Evolutionary conservation across 2,329 filamentous ascomycete species (phyloP), one percentile per base, ranked within the genome.

Genomic region (Amylocarpus encephaloides): DNA sequence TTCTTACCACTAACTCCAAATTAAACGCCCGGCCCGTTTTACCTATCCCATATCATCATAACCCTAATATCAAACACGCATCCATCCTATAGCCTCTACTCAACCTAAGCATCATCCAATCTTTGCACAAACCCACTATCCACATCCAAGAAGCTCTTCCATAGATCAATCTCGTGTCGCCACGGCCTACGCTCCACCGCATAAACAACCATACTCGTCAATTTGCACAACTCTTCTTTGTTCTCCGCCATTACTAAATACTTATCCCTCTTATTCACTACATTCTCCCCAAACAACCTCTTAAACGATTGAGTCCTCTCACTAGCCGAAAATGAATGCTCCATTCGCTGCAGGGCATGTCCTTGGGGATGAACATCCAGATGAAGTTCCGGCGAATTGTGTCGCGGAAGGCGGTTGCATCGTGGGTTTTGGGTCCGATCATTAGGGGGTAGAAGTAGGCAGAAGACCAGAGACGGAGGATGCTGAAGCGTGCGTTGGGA

Each of bases 71-170:
- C 34, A 26, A 26, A 26, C 7, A 26, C 22, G 7, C 22, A 26
- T 26, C 7, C 4, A 36, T 36, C 15, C 34, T 5, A 36, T 13
- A 36, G n/a, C n/a, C 22, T 26, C 26, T 32, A 52, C 7, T 50
- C 49, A 41, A 54, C 42, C 53, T 47, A 55, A 15, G 19, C 39
- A 52, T 62, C 58, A 55, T 73, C 62, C 62, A 76, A 53, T 0
- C 56, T 60, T 54, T 72, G 68, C 60, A 76, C 55, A 56, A 77
- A 74, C 18, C 54, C 59, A 29, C 70, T 36, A 53, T 72, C 70
- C 0, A 77, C 71, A 59, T 73, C 71, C 6, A 76, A 62, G 63
- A 52, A 76, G 76, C 72, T 76, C 62, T 70, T 71, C 72, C 72
- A 75, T 40, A 75, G 66, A 62, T 78, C 73, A 36, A 77, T 64